A percentile compares a stretch with the other conserved stretches of the same genome.
These are phyloP conservation scores for Ustilago loliicola DNA, from an alignment of 1,284 basidiomycete species.

Conservation along the genomic window DNA sequence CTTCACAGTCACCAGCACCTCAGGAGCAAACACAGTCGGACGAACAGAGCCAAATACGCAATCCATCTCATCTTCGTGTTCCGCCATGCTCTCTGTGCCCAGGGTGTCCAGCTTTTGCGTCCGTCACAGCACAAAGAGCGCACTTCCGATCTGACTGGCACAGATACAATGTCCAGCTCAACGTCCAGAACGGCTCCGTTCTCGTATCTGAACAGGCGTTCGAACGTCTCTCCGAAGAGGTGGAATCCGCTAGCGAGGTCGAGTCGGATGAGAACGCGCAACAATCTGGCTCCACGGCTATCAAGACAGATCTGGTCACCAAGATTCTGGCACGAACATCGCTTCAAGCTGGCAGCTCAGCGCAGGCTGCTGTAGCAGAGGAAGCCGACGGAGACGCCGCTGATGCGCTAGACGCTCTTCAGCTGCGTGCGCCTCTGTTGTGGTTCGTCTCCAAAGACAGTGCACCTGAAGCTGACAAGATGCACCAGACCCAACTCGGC, in stretches of 20 bases:
- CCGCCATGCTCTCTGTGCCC: constrained; percentile 64
- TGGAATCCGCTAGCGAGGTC: constrained; percentile 46
- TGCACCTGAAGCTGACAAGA: constrained; percentile 28
- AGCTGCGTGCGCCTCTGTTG: constrained; percentile 75
- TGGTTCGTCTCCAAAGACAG: constrained; percentile 86
- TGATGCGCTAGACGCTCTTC: constrained; percentile 75
- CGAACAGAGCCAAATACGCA: constrained; percentile 18
- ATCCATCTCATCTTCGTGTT: constrained; percentile 26
- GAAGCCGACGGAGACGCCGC: constrained; percentile 63
- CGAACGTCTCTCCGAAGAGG: constrained; percentile 52
- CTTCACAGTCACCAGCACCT: constrained; percentile 11
- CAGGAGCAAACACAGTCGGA: constrained; percentile 10
- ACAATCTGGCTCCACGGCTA: constrained; percentile 14
- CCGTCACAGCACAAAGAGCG: constrained; percentile 83
- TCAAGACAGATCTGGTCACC: constrained; percentile 52
- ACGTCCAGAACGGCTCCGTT: constrained; percentile 25
- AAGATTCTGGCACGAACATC: constrained; percentile 54
- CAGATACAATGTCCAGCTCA: constrained; percentile 89
- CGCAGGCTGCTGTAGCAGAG: constrained; percentile 8
- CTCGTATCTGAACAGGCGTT: constrained; percentile 48
- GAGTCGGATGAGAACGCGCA: constrained; percentile 43
- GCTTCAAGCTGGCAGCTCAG: constrained; percentile 10
- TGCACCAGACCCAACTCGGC: constrained; percentile 85
- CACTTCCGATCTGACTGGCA: constrained; percentile 98
- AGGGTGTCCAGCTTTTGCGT: constrained; percentile 76